Conservation (phyloP, 108 stramenopile genomes). For the Cyclotella atomus region DNA sequence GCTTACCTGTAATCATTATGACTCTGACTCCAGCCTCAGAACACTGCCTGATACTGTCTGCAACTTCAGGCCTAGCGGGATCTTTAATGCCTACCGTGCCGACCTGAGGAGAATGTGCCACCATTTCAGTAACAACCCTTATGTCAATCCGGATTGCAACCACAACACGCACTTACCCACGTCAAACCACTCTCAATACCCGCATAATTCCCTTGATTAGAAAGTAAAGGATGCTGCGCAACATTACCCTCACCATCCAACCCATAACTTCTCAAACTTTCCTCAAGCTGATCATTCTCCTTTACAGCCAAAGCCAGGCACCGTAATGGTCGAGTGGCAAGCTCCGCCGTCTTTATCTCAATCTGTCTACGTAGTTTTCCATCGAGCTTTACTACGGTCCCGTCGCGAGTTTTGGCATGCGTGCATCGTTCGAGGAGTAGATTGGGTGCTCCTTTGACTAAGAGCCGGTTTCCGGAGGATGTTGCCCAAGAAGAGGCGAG, state of each 20-base stretch:
- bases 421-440: slow-evolving; percentile 92
- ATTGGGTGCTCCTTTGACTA: slow-evolving; percentile 98
- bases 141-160: background rate
- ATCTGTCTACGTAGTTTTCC: slow-evolving; percentile 67
- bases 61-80: slow-evolving; percentile 97
- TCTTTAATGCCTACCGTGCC: slow-evolving; percentile 98
- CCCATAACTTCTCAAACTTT: slow-evolving; percentile 46
- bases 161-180: slow-evolving; percentile 53
- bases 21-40: slow-evolving; percentile 94
- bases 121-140: too few species aligned
- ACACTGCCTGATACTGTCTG: slow-evolving; percentile 90
- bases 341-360: slow-evolving; percentile 66
- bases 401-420: slow-evolving; percentile 84
- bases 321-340: slow-evolving; percentile 93
- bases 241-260: slow-evolving; percentile 34
- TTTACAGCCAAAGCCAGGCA: slow-evolving; percentile 93
- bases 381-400: slow-evolving; percentile 74
- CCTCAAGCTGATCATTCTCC: slow-evolving; percentile 69
- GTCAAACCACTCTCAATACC: slow-evolving; percentile 94
- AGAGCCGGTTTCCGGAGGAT: slow-evolving; percentile 70
- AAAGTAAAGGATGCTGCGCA: slow-evolving; percentile 56
- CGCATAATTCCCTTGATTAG: slow-evolving; percentile 78
- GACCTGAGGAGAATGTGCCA: too few species aligned
- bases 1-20: slow-evolving; percentile 98
- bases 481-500: slow-evolving; percentile 53